phyloP scores from a whole-genome alignment of 2,329 filamentous ascomycete species.

The Dendrostoma leiphaemia region DNA sequence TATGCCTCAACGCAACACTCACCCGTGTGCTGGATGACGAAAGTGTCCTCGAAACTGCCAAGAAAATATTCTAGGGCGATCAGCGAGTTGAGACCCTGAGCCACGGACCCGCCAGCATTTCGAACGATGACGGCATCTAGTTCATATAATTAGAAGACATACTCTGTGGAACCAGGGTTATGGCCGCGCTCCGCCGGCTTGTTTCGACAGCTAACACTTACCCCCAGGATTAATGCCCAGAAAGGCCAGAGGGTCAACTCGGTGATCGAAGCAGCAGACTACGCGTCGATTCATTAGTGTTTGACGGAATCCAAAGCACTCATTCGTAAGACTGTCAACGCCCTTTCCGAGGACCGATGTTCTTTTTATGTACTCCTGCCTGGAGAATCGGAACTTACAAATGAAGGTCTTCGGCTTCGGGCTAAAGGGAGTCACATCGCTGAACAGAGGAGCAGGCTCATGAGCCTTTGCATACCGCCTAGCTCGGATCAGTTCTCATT shows the following conservation, averaged over 20 bases:
- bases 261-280: slow-evolving; percentile 7
- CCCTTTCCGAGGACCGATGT: not conserved
- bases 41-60: not conserved
- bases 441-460: not conserved
- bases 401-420: slow-evolving; percentile 5
- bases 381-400: not conserved
- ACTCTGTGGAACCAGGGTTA: not conserved
- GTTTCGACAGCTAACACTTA: not conserved
- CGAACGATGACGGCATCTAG: not conserved
- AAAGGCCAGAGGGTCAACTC: not conserved
- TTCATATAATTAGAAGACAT: not conserved
- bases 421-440: not conserved
- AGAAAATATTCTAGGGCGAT: not conserved
- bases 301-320: too few species aligned
- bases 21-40: slow-evolving; percentile 2
- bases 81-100: not conserved
- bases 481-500: not conserved
- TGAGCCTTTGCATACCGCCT: not conserved
- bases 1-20: not conserved
- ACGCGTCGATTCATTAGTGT: not conserved
- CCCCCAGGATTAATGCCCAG: not conserved
- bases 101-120: not conserved
- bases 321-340: too few species aligned
- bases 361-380: not conserved
- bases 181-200: not conserved